These are phyloP conservation scores for Cryptococcus sp. DNA, from an alignment of 1,284 basidiomycete genomes.

Conservation along the genomic window DNA sequence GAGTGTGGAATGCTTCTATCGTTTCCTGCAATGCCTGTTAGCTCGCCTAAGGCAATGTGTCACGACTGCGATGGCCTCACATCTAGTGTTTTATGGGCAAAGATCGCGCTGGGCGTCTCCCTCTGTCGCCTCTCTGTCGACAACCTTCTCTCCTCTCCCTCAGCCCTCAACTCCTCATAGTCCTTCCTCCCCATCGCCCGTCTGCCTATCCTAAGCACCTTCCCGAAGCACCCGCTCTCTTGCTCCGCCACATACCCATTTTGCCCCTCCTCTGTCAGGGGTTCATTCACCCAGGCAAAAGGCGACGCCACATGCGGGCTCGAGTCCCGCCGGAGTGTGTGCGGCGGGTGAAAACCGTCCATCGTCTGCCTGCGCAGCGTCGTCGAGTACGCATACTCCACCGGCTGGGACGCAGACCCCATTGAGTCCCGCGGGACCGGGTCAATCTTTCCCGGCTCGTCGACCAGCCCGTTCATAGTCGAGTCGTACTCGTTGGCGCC, in stretches of 20 bases:
- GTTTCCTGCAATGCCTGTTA: slow-evolving; percentile 55
- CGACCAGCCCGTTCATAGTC: slow-evolving; percentile 11
- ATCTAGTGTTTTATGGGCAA: slow-evolving; percentile 43
- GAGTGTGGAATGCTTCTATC: slow-evolving; percentile 58
- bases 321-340: slow-evolving; percentile 17
- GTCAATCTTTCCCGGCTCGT: slow-evolving; percentile 6
- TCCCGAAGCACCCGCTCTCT: slow-evolving; percentile 14
- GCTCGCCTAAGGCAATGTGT: slow-evolving; percentile 44
- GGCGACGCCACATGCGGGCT: slow-evolving; percentile 13
- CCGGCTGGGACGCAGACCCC: neutral
- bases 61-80: slow-evolving; percentile 17
- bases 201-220: slow-evolving; percentile 19
- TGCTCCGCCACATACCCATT: slow-evolving; percentile 4
- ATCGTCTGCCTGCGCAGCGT: slow-evolving; percentile 64
- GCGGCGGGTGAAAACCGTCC: slow-evolving; percentile 11
- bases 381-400: slow-evolving; percentile 70
- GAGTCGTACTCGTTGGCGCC: slow-evolving; percentile 8
- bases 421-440: neutral
- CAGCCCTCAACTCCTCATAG: slow-evolving; percentile 27
- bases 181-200: slow-evolving; percentile 27
- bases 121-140: slow-evolving; percentile 35
- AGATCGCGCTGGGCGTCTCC: slow-evolving; percentile 46
- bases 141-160: slow-evolving; percentile 23
- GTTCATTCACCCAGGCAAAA: neutral
- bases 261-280: slow-evolving; percentile 7